Base-by-base conservation (phyloP, 345 rosid species). In the Crucihimalaya himalaica region DNA sequence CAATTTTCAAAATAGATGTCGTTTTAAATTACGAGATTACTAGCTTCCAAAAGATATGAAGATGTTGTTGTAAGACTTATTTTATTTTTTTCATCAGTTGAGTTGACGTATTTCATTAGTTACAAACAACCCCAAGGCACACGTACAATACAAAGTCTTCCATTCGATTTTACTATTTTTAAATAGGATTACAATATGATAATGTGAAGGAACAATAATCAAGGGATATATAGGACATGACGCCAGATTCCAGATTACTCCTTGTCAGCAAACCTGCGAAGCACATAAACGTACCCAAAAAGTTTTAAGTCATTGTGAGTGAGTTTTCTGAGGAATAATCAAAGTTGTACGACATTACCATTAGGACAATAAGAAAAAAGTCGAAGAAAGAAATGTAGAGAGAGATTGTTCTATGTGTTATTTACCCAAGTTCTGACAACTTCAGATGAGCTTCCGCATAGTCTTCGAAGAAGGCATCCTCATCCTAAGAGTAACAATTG, bases 371-470 rank as follows among this genome's bases (percentile, higher is more conserved):
- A 34, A 21, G 20, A 23, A 31, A 19, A 19, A 64, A 8, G 7
- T 4, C n/a, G 0, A 5, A 59, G 1, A 48, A 5, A 59, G 1
- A 48, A 60, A 27, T 37, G 39, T 16, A 31, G 10, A 56, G 5
- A 11, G 2, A 3, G 21, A 4, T 28, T 16, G 43, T 53, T 63
- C 10, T 19, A 3, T 63, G 35, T 20, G 43, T 40, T 34, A 19
- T 79, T 76, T 66, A 92, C 93, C 92, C 97, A 4, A 92, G 89
- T 79, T 92, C 94, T 2, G 94, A 89, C 47, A 92, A 88, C 79
- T 92, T 92, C 63, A 88, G 70, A 78, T 89, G 96, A 43, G 96
- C 86, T 57, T 85, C 94, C 1, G 81, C 66, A 57, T 89, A 92
- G 76, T 89, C 96, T 3, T 75, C 88, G 51, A 88, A 88, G 85